phyloP scores from a whole-genome alignment of 805 yeast genomes.

The Candida xiaguanensis region DNA sequence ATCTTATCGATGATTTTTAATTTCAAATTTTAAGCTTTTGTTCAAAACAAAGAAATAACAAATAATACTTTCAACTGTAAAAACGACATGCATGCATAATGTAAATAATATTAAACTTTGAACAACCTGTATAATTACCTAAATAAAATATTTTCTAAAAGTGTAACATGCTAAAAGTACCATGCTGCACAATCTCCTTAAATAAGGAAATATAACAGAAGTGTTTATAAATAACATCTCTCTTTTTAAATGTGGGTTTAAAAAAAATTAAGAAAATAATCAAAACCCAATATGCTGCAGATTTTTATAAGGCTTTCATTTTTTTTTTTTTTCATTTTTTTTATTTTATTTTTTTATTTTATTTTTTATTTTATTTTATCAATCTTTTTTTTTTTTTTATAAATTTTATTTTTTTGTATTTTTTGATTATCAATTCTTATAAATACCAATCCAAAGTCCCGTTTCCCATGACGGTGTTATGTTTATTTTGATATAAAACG shows the following conservation, averaged over 20 bases:
- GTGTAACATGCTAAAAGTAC: neutral
- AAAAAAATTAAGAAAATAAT: too few species aligned
- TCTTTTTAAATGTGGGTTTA: neutral
- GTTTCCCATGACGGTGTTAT: neutral
- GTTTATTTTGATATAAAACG: neutral
- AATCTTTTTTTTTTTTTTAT: too few species aligned
- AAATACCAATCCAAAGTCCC: neutral
- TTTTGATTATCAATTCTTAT: neutral
- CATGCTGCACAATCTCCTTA: neutral
- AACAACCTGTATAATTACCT: neutral
- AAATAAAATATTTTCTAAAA: too few species aligned
- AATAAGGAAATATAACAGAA: neutral
- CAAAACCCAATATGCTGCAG: neutral
- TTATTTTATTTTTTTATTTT: too few species aligned
- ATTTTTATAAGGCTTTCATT: neutral
- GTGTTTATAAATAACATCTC: too few species aligned
- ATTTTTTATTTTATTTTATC: too few species aligned
- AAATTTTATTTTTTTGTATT: too few species aligned
- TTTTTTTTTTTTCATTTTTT: too few species aligned
- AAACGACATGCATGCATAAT: neutral
- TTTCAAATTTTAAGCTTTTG: too few species aligned
- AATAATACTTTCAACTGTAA: too few species aligned
- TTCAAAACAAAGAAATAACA: too few species aligned
- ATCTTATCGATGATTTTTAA: too few species aligned
- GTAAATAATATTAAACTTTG: neutral